Evolutionary conservation across 805 yeast species (phyloP).

Genomic region (Tetrapisispora pingtungensis): DNA sequence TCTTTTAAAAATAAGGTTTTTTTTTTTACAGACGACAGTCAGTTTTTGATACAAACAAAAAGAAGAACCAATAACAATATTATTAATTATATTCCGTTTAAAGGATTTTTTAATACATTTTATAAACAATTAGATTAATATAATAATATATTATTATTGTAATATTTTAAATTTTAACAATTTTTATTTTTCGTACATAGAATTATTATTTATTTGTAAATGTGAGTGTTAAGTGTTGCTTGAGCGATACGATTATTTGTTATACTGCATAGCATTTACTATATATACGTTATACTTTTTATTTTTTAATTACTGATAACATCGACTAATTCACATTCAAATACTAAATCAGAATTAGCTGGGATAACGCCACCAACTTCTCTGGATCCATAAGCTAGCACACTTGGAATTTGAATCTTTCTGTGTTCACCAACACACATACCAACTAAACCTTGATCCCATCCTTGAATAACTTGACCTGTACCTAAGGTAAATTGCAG

Average conservation of each 20-base stretch:
- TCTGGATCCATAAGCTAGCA: conserved; percentile 63
- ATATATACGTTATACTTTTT: background rate
- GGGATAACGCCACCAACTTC: conserved; percentile 78
- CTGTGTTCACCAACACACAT: conserved; percentile 89
- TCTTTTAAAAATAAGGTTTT: too few relatives aligned
- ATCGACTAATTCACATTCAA: conserved; percentile 24
- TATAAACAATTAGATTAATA: conserved; percentile 3
- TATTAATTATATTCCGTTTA: background rate
- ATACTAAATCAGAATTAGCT: conserved; percentile 55
- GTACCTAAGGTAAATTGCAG: conserved; percentile 62
- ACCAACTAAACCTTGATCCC: conserved; percentile 77
- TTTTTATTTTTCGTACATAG: too few relatives aligned
- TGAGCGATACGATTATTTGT: too few relatives aligned
- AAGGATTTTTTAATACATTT: background rate
- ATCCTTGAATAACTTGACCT: conserved; percentile 77
- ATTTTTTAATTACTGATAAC: background rate
- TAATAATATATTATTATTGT: conserved; percentile 2
- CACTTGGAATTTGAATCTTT: conserved; percentile 67
- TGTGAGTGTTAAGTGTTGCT: too few relatives aligned
- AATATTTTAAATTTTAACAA: background rate
- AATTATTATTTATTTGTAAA: too few relatives aligned
- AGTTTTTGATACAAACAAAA: too few relatives aligned
- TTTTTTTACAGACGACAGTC: too few relatives aligned
- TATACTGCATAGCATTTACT: too few relatives aligned
- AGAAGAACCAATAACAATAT: background rate